Evolutionary conservation across 2,329 filamentous ascomycete genomes (phyloP).

Genomic region (Juglanconis oblonga): DNA sequence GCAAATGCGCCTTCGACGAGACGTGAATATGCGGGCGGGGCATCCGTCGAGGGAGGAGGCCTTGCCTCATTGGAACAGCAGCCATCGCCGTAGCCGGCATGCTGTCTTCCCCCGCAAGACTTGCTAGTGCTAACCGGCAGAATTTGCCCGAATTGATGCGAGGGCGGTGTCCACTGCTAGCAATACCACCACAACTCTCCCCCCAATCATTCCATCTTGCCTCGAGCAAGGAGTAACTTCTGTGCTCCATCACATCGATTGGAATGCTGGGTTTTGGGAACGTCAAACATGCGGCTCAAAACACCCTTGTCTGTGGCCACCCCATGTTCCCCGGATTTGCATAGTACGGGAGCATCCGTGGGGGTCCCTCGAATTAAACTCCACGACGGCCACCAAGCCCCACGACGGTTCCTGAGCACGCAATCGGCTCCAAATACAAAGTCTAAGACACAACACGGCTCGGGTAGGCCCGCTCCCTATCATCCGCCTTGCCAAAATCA

Average conservation of each 20-base stretch:
- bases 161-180: neutral
- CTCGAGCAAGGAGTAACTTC: neutral
- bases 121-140: neutral
- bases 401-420: slow-evolving; percentile 15
- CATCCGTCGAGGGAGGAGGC: neutral
- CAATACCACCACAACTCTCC: neutral
- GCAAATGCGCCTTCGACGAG: neutral
- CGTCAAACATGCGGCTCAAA: slow-evolving; percentile 9
- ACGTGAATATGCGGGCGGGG: neutral
- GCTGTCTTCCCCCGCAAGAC: neutral
- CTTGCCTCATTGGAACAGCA: neutral
- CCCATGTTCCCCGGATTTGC: slow-evolving; percentile 3
- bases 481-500: neutral
- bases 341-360: neutral
- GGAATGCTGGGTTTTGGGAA: neutral
- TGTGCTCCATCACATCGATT: neutral
- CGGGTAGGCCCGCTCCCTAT: slow-evolving; percentile 9
- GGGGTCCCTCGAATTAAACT: slow-evolving; percentile 16
- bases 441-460: neutral
- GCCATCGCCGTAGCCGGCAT: neutral
- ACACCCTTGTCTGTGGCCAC: slow-evolving; percentile 3
- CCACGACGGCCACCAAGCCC: slow-evolving; percentile 10
- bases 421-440: neutral
- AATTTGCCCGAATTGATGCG: neutral
- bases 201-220: neutral